Base-by-base conservation (phyloP, 202 grass and related monocot genomes). In the Bolboschoenoplectus hybrid region DNA sequence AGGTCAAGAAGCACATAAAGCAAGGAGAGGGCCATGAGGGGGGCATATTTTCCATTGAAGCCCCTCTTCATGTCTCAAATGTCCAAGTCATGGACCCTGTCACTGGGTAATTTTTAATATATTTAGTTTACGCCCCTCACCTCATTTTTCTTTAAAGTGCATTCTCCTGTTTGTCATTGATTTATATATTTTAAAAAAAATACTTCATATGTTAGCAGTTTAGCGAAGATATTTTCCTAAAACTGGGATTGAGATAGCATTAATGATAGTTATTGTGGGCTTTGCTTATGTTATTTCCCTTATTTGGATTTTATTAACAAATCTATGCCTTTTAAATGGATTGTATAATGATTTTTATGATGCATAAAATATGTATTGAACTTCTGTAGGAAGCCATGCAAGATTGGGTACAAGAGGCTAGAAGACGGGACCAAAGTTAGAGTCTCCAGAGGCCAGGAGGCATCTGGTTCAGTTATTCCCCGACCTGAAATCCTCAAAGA, bases 1-100 rank as follows among this genome's bases (percentile, higher is more conserved):
- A 98, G 96, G 96, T 98, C 63, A 98, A 98, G 73, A 98, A 98
- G 19, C 95, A 98, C 86, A 98, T 94, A 72, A 95, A 95, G 79
- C 93, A 98, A 81, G 95, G 95, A 39, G 92, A 95, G 80, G 95
- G 95, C 20, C 91, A 95, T 78, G 85, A 82, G 52, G 91, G 95
- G 55, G 93, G 92, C 41, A 97, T 97, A 68, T 98, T 95, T 88
- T 95, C 93, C 19, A 95, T 95, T 65, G 93, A 98, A 91, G 93
- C 95, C 80, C 95, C 93, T 38, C 95, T 98, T 92, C 95, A 97
- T 93, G 95, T 97, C 85, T 97, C 95, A 41, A 97, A 95, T 87
- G 93, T 95, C 64, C 91, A 95, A 90, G 95, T 95, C 84, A 63
- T 93, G 81, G 93, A 98, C 9, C 95, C 95, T 7, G 93, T 91